These are phyloP conservation scores for Auricularia cornea DNA, from an alignment of 768 basidiomycete species.

Conservation along the genomic window DNA sequence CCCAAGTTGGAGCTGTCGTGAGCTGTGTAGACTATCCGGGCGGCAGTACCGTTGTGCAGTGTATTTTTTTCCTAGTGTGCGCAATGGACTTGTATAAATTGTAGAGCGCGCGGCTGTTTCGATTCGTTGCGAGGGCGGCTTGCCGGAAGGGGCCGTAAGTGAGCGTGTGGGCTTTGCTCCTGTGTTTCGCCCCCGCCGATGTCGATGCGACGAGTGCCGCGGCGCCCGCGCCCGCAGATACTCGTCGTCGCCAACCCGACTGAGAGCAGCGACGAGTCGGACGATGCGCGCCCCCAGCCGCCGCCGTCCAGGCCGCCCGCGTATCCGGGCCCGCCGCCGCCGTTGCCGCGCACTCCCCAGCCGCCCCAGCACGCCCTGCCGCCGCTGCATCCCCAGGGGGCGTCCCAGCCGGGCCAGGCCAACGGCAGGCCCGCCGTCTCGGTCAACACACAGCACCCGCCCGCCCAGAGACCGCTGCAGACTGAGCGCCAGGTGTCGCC, in stretches of 20 bases:
- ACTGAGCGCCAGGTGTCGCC: not conserved
- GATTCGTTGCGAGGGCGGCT: not conserved
- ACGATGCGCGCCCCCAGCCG: constrained; percentile 5
- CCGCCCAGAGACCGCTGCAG: constrained; percentile 16
- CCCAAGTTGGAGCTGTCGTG: constrained; percentile 45
- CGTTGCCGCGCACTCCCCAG: constrained; percentile 21
- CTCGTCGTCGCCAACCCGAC: constrained; percentile 56
- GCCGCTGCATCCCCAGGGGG: constrained; percentile 11
- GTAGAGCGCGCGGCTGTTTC: too few relatives aligned
- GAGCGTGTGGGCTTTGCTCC: not conserved
- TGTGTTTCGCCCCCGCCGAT: not conserved
- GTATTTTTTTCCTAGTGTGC: too few relatives aligned
- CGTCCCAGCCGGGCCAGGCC: not conserved
- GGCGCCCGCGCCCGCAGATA: constrained; percentile 11
- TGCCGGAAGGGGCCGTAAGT: too few relatives aligned
- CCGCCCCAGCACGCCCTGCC: constrained; percentile 21
- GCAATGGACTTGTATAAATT: too few relatives aligned
- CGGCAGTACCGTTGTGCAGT: not conserved
- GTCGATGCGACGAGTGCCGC: not conserved
- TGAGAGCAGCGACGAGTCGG: constrained; percentile 24
- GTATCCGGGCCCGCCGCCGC: constrained; percentile 12
- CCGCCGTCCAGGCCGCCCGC: constrained; percentile 16
- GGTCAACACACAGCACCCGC: constrained; percentile 31
- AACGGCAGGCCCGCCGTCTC: constrained; percentile 12
- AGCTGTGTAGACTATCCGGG: constrained; percentile 6